Evolutionary conservation across 2,329 filamentous ascomycete genomes (phyloP), one percentile per base, ranked within the genome.

Genomic region (Cladophialophora immunda): DNA sequence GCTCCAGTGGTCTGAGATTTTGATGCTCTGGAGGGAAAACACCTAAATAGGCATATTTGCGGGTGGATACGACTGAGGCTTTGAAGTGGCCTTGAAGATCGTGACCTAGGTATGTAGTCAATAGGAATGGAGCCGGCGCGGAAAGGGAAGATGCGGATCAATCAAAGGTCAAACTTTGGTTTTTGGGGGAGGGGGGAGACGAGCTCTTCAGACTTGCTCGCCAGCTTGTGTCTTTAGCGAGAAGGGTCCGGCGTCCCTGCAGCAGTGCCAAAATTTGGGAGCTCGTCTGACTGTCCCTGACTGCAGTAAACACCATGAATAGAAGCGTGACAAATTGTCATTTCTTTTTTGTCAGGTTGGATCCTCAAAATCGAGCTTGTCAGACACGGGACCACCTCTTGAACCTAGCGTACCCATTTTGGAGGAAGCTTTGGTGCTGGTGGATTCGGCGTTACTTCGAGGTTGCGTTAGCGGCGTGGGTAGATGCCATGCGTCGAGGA

Each of bases 311-410:
- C 38, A 19, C 38, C 17, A 19, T n/a, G 15, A 19, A 19, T 41
- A 17, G n/a, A 19, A n/a, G 4, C 8, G 32, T 34, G 53, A 55
- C 53, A 30, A 55, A 55, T 34, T 55, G 45, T 25, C 45, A 25
- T 34, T 38, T 58, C 58, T 53, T 19, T 30, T 52, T 34, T 45
- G 45, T 50, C 58, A 22, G 45, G 27, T 25, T 36, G 15, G 58
- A 17, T 8, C 8, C 22, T 4, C 11, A n/a, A 22, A 57, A 38
- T 50, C 19, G 45, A 25, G 45, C 22, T 9, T 50, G 45, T 50
- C 45, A 50, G 22, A 50, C 45, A 25, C 9, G 19, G 8, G 6
- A 8, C 45, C 45, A 50, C 22, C 22, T 50, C 22, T 25, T 22
- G 45, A 50, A 22, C 17, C 22, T 25, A 5, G 17, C 32, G 32